Base-by-base conservation (phyloP, 768 basidiomycete species). In the Tremella fuciformis region DNA sequence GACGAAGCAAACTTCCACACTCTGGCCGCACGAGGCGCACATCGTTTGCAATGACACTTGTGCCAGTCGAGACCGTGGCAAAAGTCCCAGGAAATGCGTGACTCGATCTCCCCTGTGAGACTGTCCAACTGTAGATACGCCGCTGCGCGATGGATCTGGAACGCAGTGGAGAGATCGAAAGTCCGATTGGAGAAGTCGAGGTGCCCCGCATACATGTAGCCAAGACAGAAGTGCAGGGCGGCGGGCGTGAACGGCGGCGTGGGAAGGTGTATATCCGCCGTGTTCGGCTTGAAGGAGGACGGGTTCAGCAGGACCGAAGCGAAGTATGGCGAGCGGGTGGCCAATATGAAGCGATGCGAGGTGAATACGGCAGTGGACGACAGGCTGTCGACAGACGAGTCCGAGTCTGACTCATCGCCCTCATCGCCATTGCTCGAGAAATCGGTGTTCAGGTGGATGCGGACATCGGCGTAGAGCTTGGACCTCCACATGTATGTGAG, bases 401-500 rank as follows among this genome's bases (percentile, higher is more conserved):
- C 67, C 16, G 66, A 66, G 24, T 63, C 63, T 16, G 50, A 53
- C 0, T 63, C 55, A 4, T 41, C 40, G 16, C 22, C 22, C 9
- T 15, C 47, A 21, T 40, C 38, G 7, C 29, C 26, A 13, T 26
- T 37, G 2, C 13, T 7, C 11, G 15, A 18, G 25, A 18, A 25
- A 38, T 46, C 42, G 7, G 21, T 46, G 15, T 42, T 34, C 8
- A 93, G 83, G 0, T 86, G 82, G 55, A 98, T 86, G 53, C 87
- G 84, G 21, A 94, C 84, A 76, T 98, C 94, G 1, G 91, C 89
- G 74, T 92, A 98, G 16, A 98, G 84, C 50, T 91, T 85, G 13
- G 88, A 89, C 29, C 94, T 80, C 94, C 93, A 97, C 91, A 92
- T 94, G 80, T 87, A 96, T 21, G 93, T 88, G 25, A 96, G 82